phyloP scores from a whole-genome alignment of 1,284 basidiomycete species.

The Pseudozyma sp. region DNA sequence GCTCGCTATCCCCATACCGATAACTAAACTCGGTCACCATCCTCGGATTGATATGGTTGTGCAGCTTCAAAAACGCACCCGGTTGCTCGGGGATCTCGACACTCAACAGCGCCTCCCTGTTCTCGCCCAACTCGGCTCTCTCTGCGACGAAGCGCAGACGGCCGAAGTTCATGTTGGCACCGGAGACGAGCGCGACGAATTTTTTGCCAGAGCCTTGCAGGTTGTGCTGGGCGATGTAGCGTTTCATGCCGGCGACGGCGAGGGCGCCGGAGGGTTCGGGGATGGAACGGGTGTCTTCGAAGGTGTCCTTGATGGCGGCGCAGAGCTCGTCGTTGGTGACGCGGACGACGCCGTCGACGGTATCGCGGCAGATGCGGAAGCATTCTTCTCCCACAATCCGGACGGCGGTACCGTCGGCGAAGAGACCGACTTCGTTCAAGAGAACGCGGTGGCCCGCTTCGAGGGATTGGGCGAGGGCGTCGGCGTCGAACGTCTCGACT shows the following conservation, averaged over 20 bases:
- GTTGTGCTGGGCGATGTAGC: slow-evolving; percentile 83
- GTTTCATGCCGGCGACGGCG: slow-evolving; percentile 90
- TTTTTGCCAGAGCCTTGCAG: slow-evolving; percentile 84
- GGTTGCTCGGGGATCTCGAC: slow-evolving; percentile 92
- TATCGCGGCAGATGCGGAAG: slow-evolving; percentile 87
- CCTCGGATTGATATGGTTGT: slow-evolving; percentile 87
- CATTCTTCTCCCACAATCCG: slow-evolving; percentile 93
- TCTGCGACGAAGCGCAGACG: slow-evolving; percentile 95
- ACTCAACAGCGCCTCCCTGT: slow-evolving; percentile 89
- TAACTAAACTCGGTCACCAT: slow-evolving; percentile 98
- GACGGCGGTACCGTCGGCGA: slow-evolving; percentile 99
- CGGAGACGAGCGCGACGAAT: slow-evolving; percentile 91
- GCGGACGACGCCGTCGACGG: slow-evolving; percentile 86
- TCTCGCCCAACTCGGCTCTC: slow-evolving; percentile 95
- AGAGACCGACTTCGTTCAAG: slow-evolving; percentile 90
- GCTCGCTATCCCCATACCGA: slow-evolving; percentile 73
- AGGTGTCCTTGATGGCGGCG: slow-evolving; percentile 98
- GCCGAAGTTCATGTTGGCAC: slow-evolving; percentile 99
- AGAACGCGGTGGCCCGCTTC: slow-evolving; percentile 78
- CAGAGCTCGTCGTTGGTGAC: slow-evolving; percentile 97
- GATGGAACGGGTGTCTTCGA: slow-evolving; percentile 74
- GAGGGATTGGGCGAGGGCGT: slow-evolving; percentile 85
- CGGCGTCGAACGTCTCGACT: slow-evolving; percentile 94
- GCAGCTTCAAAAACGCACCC: slow-evolving; percentile 89
- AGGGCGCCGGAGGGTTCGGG: slow-evolving; percentile 98